phyloP scores from a whole-genome alignment of 768 basidiomycete genomes.

The Lentinus brumalis region DNA sequence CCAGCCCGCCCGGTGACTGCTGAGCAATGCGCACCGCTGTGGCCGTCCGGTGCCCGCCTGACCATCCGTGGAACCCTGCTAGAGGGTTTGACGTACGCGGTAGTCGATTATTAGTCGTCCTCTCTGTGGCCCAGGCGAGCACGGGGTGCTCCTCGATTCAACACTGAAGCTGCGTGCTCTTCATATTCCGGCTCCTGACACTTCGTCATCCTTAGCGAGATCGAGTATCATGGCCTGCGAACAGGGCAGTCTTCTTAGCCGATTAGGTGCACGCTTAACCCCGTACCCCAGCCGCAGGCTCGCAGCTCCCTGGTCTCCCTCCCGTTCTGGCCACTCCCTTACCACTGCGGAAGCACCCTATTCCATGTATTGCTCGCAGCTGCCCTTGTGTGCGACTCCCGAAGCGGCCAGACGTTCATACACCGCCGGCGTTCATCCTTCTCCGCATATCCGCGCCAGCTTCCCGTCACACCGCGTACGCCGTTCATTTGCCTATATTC shows the following conservation, averaged over 20 bases:
- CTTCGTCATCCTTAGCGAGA: not conserved
- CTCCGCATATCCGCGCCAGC: not conserved
- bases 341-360: not conserved
- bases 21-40: not conserved
- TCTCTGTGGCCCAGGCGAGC: not conserved
- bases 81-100: slow-evolving; percentile 16
- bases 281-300: not conserved
- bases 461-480: not conserved
- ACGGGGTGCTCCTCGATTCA: not conserved
- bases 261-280: slow-evolving; percentile 7
- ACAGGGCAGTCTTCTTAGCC: slow-evolving; percentile 1
- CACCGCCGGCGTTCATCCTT: not conserved
- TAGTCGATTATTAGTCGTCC: slow-evolving; percentile 14
- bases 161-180: not conserved
- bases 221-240: slow-evolving; percentile 1
- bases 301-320: not conserved
- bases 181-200: not conserved
- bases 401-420: not conserved
- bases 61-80: slow-evolving; percentile 15
- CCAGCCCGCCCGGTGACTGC: slow-evolving; percentile 2
- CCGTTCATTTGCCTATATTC: not conserved
- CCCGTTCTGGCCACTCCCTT: not conserved
- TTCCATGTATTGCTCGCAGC: not conserved
- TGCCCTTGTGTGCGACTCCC: too few relatives aligned
- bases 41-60: slow-evolving; percentile 5